Evolutionary conservation across 495 filamentous ascomycete species (phyloP).

Genomic region (Polyplosphaeria fusca): DNA sequence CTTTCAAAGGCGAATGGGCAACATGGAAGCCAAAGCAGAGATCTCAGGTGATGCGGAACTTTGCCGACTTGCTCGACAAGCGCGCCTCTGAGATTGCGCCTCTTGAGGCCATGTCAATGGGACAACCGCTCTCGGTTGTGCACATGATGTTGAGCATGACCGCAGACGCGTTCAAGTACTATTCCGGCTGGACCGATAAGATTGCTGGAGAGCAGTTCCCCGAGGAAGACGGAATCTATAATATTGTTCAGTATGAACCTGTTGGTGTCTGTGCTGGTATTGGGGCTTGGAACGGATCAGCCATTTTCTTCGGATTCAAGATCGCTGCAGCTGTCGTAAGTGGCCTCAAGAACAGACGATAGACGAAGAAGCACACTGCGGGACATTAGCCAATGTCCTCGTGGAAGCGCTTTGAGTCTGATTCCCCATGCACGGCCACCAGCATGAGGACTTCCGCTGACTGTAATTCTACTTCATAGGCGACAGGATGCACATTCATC

Average conservation of each 20-base stretch:
- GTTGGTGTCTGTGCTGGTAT: constrained; percentile 42
- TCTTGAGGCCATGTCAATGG: constrained; percentile 27
- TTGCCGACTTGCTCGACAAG: constrained; percentile 31
- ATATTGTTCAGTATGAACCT: constrained; percentile 43
- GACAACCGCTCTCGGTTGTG: constrained; percentile 17
- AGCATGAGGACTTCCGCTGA: no score
- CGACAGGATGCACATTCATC: constrained; percentile 40
- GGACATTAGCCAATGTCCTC: no score
- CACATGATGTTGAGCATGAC: constrained; percentile 1
- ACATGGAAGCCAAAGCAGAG: constrained; percentile 15
- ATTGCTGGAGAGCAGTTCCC: constrained; percentile 25
- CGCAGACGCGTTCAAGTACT: constrained; percentile 19
- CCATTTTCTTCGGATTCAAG: constrained; percentile 36
- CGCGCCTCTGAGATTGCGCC: constrained; percentile 23
- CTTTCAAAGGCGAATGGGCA: constrained; percentile 32
- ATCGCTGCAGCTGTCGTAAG: constrained; percentile 39
- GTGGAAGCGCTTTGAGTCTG: no score
- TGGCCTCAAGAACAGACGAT: no score
- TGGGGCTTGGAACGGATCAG: constrained; percentile 41
- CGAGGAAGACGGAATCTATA: constrained; percentile 39
- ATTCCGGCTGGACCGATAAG: constrained; percentile 35
- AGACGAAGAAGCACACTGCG: no score
- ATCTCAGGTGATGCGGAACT: constrained; percentile 25
- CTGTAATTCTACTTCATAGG: no score
- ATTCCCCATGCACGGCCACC: no score